These are phyloP conservation scores for Luffa acutangula DNA, from an alignment of 306 rosid genomes.

Conservation along the genomic window DNA sequence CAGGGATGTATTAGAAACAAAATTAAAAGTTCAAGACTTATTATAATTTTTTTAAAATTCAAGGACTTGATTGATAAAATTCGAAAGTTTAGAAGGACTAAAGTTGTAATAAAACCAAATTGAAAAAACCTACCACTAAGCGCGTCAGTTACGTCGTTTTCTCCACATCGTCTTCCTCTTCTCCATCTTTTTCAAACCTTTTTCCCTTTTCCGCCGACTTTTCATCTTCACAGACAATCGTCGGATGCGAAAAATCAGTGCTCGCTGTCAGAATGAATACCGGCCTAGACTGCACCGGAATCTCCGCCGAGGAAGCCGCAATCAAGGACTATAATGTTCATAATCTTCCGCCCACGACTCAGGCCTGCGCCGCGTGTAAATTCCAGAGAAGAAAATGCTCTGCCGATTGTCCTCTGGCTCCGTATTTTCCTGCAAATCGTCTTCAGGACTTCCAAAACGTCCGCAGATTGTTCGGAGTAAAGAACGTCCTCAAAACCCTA, in stretches of 20 bases:
- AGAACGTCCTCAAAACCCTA: not conserved
- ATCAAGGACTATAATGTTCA: not conserved
- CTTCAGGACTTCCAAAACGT: not conserved
- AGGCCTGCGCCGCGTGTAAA: not conserved
- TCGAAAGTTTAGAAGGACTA: too few relatives aligned
- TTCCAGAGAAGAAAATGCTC: slow-evolving; percentile 6
- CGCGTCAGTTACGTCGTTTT: not conserved
- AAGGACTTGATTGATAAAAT: too few relatives aligned
- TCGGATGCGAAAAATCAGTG: too few relatives aligned
- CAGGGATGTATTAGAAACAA: too few relatives aligned
- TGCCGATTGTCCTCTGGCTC: not conserved
- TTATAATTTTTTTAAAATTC: too few relatives aligned
- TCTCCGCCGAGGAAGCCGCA: not conserved
- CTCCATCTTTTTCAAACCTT: not conserved
- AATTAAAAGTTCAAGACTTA: too few relatives aligned
- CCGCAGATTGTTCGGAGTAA: not conserved
- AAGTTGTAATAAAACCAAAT: too few relatives aligned
- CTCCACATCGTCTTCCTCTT: not conserved
- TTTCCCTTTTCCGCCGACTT: not conserved
- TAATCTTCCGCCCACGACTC: not conserved
- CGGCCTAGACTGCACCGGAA: not conserved
- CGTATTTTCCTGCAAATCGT: not conserved
- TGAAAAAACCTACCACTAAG: not conserved
- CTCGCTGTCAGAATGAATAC: not conserved
- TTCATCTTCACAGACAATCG: not conserved